Evolutionary conservation across 257 asterid species (phyloP).

Genomic region (Nicotiana benthamiana): DNA sequence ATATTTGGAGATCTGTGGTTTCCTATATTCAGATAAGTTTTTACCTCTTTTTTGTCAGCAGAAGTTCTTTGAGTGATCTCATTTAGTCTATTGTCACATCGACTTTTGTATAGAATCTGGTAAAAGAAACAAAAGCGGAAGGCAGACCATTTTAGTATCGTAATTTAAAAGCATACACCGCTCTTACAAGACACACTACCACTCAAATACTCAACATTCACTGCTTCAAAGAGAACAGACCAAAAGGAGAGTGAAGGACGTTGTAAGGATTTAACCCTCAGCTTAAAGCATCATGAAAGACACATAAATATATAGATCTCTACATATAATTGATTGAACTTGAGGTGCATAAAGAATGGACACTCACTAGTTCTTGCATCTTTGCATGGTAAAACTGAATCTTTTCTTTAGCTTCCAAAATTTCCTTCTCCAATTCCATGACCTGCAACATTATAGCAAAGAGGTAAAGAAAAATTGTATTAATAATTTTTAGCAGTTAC

Average conservation of each 20-base stretch:
- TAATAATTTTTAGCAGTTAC: not conserved
- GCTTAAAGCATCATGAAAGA: too few relatives aligned
- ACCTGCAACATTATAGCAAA: slow-evolving; percentile 42
- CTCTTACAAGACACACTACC: too few relatives aligned
- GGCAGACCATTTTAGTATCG: not conserved
- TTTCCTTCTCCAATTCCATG: slow-evolving; percentile 89
- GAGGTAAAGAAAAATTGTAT: not conserved
- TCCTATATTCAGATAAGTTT: slow-evolving; percentile 8
- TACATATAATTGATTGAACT: not conserved
- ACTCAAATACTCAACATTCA: too few relatives aligned
- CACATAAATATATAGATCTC: not conserved
- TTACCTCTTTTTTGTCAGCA: slow-evolving; percentile 82
- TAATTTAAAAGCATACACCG: too few relatives aligned
- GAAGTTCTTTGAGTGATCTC: slow-evolving; percentile 85
- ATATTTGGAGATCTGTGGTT: not conserved
- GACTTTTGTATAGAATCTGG: slow-evolving; percentile 90
- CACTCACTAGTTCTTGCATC: slow-evolving; percentile 98
- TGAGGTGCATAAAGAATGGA: not conserved
- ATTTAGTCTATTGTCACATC: slow-evolving; percentile 87
- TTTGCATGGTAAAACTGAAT: slow-evolving; percentile 74
- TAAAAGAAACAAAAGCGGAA: not conserved
- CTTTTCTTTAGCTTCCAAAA: slow-evolving; percentile 77
- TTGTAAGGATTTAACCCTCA: too few relatives aligned
- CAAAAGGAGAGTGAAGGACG: too few relatives aligned
- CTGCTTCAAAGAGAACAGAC: too few relatives aligned